A percentile compares a stretch with the other conserved stretches of the same genome.
Evolutionary conservation across 768 basidiomycete species (phyloP).

Genomic region (Russula lepida): DNA sequence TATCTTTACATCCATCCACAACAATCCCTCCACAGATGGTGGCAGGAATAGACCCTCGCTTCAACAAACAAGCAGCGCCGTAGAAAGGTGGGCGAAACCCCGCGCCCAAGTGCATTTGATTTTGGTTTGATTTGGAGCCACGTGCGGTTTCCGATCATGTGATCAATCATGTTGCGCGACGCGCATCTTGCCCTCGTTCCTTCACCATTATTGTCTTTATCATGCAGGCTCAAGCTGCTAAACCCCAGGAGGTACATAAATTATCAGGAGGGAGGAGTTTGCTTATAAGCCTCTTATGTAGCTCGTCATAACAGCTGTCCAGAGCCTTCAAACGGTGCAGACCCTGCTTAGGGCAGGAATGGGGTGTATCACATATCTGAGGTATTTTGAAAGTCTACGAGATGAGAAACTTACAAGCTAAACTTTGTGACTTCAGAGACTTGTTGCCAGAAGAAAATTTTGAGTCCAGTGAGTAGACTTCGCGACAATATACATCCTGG

Average conservation of each 20-base stretch:
- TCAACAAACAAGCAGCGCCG: not conserved
- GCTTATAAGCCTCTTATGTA: conserved; percentile 14
- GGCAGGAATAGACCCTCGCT: not conserved
- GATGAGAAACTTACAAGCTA: conserved; percentile 12
- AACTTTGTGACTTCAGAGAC: conserved; percentile 37
- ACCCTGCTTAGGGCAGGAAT: conserved; percentile 65
- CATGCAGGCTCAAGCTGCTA: conserved; percentile 36
- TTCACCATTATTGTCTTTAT: not conserved
- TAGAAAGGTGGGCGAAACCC: not conserved
- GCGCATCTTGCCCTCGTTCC: not conserved
- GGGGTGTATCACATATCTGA: conserved; percentile 69
- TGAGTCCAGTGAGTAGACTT: conserved; percentile 24
- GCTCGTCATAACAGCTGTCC: conserved; percentile 34
- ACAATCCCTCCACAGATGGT: not conserved
- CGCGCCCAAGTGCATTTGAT: not conserved
- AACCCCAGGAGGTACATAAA: conserved; percentile 25
- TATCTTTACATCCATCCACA: not conserved
- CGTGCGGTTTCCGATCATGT: not conserved
- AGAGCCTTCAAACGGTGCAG: conserved; percentile 63
- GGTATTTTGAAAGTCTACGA: conserved; percentile 32
- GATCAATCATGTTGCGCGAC: conserved; percentile 11
- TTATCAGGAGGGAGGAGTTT: not conserved
- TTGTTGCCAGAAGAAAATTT: conserved; percentile 77
- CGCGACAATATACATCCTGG: conserved; percentile 1
- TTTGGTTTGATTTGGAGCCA: too few relatives aligned